Percentiles rank a stretch among this genome's conserved stretches.
Conservation (phyloP, 2,329 filamentous ascomycete species). For the Tolypocladium paradoxum region DNA sequence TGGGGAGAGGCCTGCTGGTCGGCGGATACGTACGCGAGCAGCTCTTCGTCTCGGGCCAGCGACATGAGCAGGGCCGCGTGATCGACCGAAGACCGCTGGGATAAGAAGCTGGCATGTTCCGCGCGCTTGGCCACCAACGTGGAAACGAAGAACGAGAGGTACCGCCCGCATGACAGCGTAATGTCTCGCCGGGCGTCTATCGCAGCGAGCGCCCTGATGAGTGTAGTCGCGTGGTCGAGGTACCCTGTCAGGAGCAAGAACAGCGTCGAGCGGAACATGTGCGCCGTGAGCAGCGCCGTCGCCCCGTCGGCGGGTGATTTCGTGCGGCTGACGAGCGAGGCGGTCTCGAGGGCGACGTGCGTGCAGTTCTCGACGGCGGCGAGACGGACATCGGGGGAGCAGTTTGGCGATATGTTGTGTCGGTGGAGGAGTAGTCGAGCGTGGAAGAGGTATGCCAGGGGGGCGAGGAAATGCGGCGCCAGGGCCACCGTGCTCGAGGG, state of each 20-base stretch:
- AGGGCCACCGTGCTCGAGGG: constrained; percentile 55
- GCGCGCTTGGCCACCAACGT: constrained; percentile 46
- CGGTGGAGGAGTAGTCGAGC: constrained; percentile 78
- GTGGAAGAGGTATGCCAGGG: constrained; percentile 69
- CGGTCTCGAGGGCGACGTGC: constrained; percentile 65
- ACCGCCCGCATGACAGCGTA: constrained; percentile 69
- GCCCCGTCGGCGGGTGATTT: constrained; percentile 55
- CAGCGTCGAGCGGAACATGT: constrained; percentile 79
- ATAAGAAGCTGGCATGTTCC: constrained; percentile 31
- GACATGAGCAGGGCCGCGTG: constrained; percentile 20
- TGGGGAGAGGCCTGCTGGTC: constrained; percentile 76
- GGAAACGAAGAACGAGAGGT: constrained; percentile 71
- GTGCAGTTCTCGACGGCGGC: constrained; percentile 71
- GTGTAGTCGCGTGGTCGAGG: constrained; percentile 60
- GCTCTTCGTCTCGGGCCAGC: constrained; percentile 62
- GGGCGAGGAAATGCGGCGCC: constrained; percentile 63
- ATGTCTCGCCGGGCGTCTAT: constrained; percentile 63
- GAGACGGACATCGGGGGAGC: constrained; percentile 52
- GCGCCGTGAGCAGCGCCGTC: constrained; percentile 65
- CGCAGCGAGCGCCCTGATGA: constrained; percentile 59
- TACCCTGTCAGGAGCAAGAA: constrained; percentile 68
- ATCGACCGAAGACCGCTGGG: constrained; percentile 20
- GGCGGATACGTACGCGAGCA: constrained; percentile 74
- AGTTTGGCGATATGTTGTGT: constrained; percentile 72
- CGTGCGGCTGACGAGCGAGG: constrained; percentile 59